These are phyloP conservation scores for Neofusicoccum sp. DNA, from an alignment of 2,329 filamentous ascomycete genomes.

Conservation along the genomic window DNA sequence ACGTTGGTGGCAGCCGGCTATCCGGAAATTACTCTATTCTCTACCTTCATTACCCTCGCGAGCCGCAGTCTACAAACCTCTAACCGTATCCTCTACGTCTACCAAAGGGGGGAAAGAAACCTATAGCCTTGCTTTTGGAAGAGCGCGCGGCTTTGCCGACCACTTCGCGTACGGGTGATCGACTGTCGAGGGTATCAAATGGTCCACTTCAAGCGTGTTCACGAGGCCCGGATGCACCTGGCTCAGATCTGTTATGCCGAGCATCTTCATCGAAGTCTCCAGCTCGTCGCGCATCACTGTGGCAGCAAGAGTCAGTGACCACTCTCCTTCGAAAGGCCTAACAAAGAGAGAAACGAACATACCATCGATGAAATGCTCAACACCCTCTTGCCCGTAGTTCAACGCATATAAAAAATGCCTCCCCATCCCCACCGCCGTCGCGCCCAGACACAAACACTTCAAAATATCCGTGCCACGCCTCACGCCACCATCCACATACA, in stretches of 20 bases:
- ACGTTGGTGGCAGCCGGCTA: not conserved
- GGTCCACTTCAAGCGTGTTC: constrained; percentile 47
- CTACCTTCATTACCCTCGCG: constrained; percentile 3
- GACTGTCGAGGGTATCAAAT: constrained; percentile 25
- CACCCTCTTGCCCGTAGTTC: constrained; percentile 40
- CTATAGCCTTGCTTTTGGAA: constrained; percentile 17
- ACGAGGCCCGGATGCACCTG: constrained; percentile 64
- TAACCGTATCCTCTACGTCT: not conserved
- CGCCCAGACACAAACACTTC: constrained; percentile 43
- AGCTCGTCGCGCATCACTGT: constrained; percentile 58
- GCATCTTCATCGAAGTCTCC: constrained; percentile 67
- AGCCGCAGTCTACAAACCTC: not conserved
- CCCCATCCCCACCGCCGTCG: constrained; percentile 42
- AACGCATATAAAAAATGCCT: constrained; percentile 43
- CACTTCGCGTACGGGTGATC: constrained; percentile 22
- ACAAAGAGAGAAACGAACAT: constrained; percentile 23
- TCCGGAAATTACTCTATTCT: not conserved
- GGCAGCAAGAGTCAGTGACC: not conserved
- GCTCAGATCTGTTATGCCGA: constrained; percentile 63
- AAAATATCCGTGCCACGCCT: constrained; percentile 42
- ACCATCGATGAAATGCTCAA: constrained; percentile 41
- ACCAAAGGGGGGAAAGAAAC: not conserved
- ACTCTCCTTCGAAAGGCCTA: not conserved
- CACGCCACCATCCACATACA: constrained; percentile 43
- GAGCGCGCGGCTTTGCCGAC: constrained; percentile 7